A percentile compares a stretch with the other conserved stretches of the same genome.
Evolutionary conservation across 768 basidiomycete species (phyloP).

Genomic region (Trametes cubensis): DNA sequence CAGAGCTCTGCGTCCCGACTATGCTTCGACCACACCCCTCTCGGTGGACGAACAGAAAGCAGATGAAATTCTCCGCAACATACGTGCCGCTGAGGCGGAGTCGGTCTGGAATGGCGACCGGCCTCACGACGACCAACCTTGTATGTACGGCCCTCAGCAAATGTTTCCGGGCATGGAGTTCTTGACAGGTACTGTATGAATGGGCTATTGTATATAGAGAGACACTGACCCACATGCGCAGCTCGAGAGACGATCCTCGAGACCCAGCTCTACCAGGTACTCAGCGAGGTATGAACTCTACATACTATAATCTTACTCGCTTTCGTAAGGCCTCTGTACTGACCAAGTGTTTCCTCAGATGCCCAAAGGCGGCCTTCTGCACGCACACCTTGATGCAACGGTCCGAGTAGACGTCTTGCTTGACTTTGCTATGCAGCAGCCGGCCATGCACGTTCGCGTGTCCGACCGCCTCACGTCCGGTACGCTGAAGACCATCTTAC

Average conservation of each 20-base stretch:
- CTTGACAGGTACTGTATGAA: slow-evolving; percentile 52
- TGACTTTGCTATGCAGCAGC: slow-evolving; percentile 55
- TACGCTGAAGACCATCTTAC: slow-evolving; percentile 48
- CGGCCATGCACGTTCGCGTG: slow-evolving; percentile 62
- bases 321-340: not conserved
- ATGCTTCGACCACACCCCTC: slow-evolving; percentile 6
- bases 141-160: slow-evolving; percentile 49
- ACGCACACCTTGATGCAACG: slow-evolving; percentile 76
- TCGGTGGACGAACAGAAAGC: slow-evolving; percentile 48
- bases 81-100: slow-evolving; percentile 56
- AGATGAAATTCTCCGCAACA: slow-evolving; percentile 55
- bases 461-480: slow-evolving; percentile 41
- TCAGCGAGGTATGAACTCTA: slow-evolving; percentile 51
- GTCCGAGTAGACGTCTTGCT: slow-evolving; percentile 58
- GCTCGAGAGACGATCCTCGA: slow-evolving; percentile 46
- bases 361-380: slow-evolving; percentile 80
- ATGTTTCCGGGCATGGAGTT: slow-evolving; percentile 82
- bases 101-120: slow-evolving; percentile 59
- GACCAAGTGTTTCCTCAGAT: slow-evolving; percentile 47
- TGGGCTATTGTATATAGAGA: not conserved
- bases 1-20: slow-evolving; percentile 32
- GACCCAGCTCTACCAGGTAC: slow-evolving; percentile 62
- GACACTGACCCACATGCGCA: not conserved
- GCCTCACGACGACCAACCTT: slow-evolving; percentile 31
- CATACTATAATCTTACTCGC: not conserved